Conservation (phyloP, 2,329 filamentous ascomycete genomes). For the Xylariales sp. region DNA sequence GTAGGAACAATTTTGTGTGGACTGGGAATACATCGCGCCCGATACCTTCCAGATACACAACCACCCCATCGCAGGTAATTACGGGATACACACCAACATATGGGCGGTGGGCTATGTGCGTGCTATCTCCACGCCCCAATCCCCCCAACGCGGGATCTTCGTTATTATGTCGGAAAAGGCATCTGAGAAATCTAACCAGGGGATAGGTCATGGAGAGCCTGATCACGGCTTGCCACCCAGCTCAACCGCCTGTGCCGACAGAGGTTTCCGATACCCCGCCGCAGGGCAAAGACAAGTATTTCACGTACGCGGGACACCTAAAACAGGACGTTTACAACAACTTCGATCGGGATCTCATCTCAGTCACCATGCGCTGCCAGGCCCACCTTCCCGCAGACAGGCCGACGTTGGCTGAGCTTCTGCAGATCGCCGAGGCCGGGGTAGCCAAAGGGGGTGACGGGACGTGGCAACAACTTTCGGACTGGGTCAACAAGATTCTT, state of each 20-base stretch:
- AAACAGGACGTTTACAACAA: background rate
- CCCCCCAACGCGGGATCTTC: too few species aligned
- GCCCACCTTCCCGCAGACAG: constrained; percentile 35
- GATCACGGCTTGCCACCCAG: constrained; percentile 34
- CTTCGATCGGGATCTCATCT: constrained; percentile 25
- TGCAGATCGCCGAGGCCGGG: background rate
- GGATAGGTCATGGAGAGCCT: constrained; percentile 34
- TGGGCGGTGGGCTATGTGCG: constrained; percentile 36
- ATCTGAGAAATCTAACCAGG: background rate
- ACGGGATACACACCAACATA: constrained; percentile 37
- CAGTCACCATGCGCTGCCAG: constrained; percentile 27
- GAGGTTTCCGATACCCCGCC: background rate
- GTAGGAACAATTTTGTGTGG: constrained; percentile 40
- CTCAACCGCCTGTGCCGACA: constrained; percentile 23
- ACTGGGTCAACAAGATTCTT: constrained; percentile 21
- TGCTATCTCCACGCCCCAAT: background rate
- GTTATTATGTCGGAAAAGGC: background rate
- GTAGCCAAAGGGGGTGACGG: background rate
- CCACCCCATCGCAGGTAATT: constrained; percentile 38
- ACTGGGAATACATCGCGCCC: constrained; percentile 37
- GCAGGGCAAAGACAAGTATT: background rate
- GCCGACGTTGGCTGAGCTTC: constrained; percentile 22
- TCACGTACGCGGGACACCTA: constrained; percentile 34
- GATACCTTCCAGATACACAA: background rate
- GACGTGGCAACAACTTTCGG: background rate